Base-by-base conservation (phyloP, 2,329 filamentous ascomycete genomes). In the Dothiorella sarmentorum region DNA sequence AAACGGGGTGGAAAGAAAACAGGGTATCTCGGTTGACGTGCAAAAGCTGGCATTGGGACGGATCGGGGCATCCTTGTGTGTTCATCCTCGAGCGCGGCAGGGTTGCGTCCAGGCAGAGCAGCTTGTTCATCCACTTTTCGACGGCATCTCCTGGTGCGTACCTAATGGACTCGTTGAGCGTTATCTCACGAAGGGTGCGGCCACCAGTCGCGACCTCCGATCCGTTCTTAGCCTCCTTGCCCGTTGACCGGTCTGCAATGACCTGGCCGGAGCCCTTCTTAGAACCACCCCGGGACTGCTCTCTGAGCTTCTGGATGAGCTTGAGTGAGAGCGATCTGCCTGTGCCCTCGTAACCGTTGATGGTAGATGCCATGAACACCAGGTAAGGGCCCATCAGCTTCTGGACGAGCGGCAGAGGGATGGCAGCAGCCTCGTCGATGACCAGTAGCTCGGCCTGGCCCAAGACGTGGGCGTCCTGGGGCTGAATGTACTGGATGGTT, bases 311-410 rank as follows among this genome's bases (percentile, higher is more conserved):
- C 72, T 97, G 95, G 63, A 99, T 97, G 64, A 99, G 82, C 77
- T 99, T 99, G 56, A 99, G 79, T 0, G 94, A 97, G 5, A 99
- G 81, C 1, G 94, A 97, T 60, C 94, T 86, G 38, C 94, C 94
- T 6, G 94, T 99, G 59, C 94, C 94, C 77, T 99, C 94, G 71
- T 99, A 99, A 60, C 94, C 94, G 70, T 97, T 97, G 77, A 99
- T 97, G 1, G 94, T 99, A 0, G 94, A 99, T 0, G 95, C 91
- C 94, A 99, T 97, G 75, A 99, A 99, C 7, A 97, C 91, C 35
- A 99, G 80, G 73, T 99, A 99, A 13, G 93, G 93, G 0, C 94
- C 94, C 85, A 99, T 92, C 38, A 99, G 81, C 75, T 97, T 97
- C 66, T 88, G 84, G 7, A 99, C 94, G 2, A 97, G 78, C 0